phyloP scores from a whole-genome alignment of 495 filamentous ascomycete genomes.

The Tuber melanosporum region DNA sequence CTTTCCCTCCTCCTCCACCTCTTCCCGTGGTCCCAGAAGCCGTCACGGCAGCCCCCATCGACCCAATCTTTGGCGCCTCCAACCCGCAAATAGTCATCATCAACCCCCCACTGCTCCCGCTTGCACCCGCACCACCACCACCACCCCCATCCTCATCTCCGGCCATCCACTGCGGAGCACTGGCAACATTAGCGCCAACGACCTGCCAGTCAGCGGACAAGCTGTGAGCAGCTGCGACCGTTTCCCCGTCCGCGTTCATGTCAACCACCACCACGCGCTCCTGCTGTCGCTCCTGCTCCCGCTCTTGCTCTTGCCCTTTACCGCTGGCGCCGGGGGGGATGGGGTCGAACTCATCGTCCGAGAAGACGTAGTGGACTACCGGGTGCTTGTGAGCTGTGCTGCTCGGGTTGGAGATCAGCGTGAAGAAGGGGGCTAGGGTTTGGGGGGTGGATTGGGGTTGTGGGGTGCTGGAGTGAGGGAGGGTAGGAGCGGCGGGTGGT shows the following conservation, averaged over 20 bases:
- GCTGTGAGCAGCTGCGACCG: constrained; percentile 48
- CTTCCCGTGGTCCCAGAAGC: constrained; percentile 37
- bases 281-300: constrained; percentile 19
- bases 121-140: constrained; percentile 29
- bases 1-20: constrained; percentile 42
- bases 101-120: constrained; percentile 43
- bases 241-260: constrained; percentile 46
- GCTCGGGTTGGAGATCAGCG: constrained; percentile 54
- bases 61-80: constrained; percentile 36
- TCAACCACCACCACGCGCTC: constrained; percentile 55
- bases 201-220: constrained; percentile 53
- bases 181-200: constrained; percentile 47
- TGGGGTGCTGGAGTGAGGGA: constrained; percentile 13
- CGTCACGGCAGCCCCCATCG: neutral
- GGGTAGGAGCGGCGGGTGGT: constrained; percentile 30
- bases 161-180: constrained; percentile 55
- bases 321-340: constrained; percentile 48
- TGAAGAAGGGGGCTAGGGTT: constrained; percentile 59
- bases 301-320: constrained; percentile 3
- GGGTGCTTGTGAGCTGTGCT: constrained; percentile 63
- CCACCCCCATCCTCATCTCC: constrained; percentile 45
- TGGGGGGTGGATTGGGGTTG: constrained; percentile 29
- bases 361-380: constrained; percentile 83
- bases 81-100: constrained; percentile 66
- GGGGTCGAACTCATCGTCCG: constrained; percentile 65